A percentile compares a stretch with the other conserved stretches of the same genome.
Conservation (phyloP, 2,329 filamentous ascomycete species). For the Reticulascus tulasneorum region DNA sequence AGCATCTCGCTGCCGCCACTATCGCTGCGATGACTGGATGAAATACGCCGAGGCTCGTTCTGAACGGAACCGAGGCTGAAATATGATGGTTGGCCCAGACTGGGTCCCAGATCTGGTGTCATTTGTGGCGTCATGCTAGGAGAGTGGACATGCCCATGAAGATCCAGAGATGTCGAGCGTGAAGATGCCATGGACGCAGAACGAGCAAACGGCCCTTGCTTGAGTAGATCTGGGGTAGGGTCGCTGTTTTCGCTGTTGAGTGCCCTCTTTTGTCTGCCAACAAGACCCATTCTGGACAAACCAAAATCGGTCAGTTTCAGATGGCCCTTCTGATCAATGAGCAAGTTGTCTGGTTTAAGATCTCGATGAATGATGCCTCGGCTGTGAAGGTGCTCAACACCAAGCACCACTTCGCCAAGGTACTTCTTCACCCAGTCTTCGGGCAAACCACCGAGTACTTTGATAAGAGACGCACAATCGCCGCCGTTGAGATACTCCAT, state of each 20-base stretch:
- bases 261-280: conserved; percentile 92
- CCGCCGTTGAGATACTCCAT: conserved; percentile 99
- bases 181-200: conserved; percentile 85
- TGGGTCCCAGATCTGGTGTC: conserved; percentile 63
- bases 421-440: conserved; percentile 99
- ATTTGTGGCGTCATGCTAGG: conserved; percentile 83
- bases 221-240: conserved; percentile 85
- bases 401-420: conserved; percentile 91
- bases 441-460: conserved; percentile 82
- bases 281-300: conserved; percentile 91
- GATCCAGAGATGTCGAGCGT: conserved; percentile 87
- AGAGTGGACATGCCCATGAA: conserved; percentile 68
- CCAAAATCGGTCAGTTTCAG: conserved; percentile 97
- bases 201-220: conserved; percentile 84
- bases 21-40: conserved; percentile 77
- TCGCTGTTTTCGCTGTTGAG: conserved; percentile 74
- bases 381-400: conserved; percentile 91
- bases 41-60: conserved; percentile 64
- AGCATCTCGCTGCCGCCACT: conserved; percentile 87
- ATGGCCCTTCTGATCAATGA: conserved; percentile 96
- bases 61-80: conserved; percentile 66
- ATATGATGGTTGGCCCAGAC: conserved; percentile 83
- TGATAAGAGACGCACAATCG: conserved; percentile 94
- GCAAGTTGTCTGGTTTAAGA: conserved; percentile 91
- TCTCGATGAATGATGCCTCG: conserved; percentile 95